Conservation (phyloP, 352 stramenopile genomes). For the Phytophthora cactorum region DNA sequence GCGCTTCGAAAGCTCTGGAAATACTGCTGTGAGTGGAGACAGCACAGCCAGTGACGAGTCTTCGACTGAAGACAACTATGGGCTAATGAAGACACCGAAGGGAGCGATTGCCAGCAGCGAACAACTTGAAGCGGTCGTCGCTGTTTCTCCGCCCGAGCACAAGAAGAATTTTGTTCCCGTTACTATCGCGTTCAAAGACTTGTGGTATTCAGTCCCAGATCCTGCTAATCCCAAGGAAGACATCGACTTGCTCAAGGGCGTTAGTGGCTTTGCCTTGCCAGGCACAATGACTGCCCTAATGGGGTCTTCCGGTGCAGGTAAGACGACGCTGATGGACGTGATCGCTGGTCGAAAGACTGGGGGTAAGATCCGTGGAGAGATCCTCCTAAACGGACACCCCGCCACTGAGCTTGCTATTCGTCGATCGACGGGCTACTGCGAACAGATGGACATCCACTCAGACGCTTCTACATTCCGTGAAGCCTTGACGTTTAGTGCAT, state of each 20-base stretch:
- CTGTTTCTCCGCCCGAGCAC: background rate
- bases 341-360: conserved; percentile 93
- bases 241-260: conserved; percentile 63
- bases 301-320: conserved; percentile 83
- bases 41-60: background rate
- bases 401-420: conserved; percentile 41
- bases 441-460: conserved; percentile 45
- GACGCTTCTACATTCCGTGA: conserved; percentile 54
- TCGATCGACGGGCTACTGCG: conserved; percentile 31
- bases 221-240: conserved; percentile 12
- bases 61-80: background rate
- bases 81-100: background rate
- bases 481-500: conserved; percentile 26
- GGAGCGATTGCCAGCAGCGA: background rate
- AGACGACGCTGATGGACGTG: conserved; percentile 96
- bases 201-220: conserved; percentile 29
- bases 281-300: conserved; percentile 77
- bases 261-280: conserved; percentile 58
- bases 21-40: background rate
- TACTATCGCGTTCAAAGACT: conserved; percentile 29
- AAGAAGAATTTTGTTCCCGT: conserved; percentile 6
- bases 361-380: conserved; percentile 84
- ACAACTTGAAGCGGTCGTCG: background rate
- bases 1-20: background rate
- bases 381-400: conserved; percentile 89